Conservation (phyloP, 768 basidiomycete species). For the Exsudoporus frostii region DNA sequence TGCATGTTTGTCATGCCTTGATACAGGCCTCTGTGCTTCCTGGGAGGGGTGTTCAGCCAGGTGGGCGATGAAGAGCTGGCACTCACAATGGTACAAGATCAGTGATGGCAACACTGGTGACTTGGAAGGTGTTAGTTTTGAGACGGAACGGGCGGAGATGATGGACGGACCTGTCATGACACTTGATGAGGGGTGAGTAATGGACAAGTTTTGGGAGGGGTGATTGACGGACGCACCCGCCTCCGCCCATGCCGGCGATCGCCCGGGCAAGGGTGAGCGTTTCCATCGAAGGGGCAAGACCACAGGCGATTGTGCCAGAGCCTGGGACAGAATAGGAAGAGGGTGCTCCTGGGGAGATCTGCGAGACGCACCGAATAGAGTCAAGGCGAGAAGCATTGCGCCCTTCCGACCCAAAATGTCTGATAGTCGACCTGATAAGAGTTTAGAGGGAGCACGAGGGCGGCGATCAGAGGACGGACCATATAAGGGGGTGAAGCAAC, state of each 20-base stretch:
- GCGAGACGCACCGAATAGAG: slow-evolving; percentile 67
- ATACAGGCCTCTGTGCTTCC: slow-evolving; percentile 83
- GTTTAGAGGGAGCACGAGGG: slow-evolving; percentile 11
- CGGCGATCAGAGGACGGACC: slow-evolving; percentile 41
- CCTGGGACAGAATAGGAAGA: slow-evolving; percentile 41
- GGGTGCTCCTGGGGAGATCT: slow-evolving; percentile 11
- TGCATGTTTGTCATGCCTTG: slow-evolving; percentile 92
- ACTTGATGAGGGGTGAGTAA: slow-evolving; percentile 39
- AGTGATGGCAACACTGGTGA: slow-evolving; percentile 78
- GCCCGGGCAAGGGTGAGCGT: slow-evolving; percentile 76
- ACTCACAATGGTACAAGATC: slow-evolving; percentile 87
- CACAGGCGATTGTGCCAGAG: slow-evolving; percentile 82
- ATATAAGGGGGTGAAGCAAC: slow-evolving; percentile 89
- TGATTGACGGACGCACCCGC: slow-evolving; percentile 56
- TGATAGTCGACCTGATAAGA: slow-evolving; percentile 65
- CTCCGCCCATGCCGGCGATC: slow-evolving; percentile 89
- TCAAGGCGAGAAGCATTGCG: slow-evolving; percentile 80
- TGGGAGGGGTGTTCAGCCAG: slow-evolving; percentile 27
- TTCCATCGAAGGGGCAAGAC: slow-evolving; percentile 83
- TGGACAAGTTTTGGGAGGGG: background rate
- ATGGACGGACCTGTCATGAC: slow-evolving; percentile 72
- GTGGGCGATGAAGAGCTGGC: background rate
- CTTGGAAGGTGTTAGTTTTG: slow-evolving; percentile 39
- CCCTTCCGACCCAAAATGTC: slow-evolving; percentile 84
- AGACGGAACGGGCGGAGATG: slow-evolving; percentile 1